Conservation (phyloP, 2,329 filamentous ascomycete genomes). For the Penicillium sp. region DNA sequence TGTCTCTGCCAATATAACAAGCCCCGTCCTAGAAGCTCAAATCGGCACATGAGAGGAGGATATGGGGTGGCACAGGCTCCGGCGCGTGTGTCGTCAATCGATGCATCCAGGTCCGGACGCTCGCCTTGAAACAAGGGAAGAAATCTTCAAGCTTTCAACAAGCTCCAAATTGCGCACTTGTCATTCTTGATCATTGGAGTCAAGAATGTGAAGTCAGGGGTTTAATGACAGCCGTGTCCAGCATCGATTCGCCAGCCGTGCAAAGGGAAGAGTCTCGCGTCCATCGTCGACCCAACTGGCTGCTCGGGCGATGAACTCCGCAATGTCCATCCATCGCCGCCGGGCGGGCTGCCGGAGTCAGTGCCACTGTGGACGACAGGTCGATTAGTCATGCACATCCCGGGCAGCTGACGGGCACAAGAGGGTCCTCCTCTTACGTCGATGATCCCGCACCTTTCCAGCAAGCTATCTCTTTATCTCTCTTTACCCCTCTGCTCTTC, state of each 20-base stretch:
- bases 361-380: background rate
- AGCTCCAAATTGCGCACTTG: background rate
- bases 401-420: too few relatives aligned
- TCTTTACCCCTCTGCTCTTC: slow-evolving; percentile 13
- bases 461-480: slow-evolving; percentile 6
- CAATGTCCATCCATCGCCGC: background rate
- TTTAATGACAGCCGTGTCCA: too few relatives aligned
- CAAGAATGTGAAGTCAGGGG: too few relatives aligned
- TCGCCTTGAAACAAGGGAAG: background rate
- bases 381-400: slow-evolving; percentile 15
- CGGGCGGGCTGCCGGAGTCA: too few relatives aligned
- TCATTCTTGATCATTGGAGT: background rate
- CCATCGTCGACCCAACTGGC: too few relatives aligned
- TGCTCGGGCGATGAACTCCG: background rate
- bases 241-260: too few relatives aligned
- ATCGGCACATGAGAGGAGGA: slow-evolving; percentile 40
- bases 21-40: slow-evolving; percentile 40
- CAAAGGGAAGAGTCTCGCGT: too few relatives aligned
- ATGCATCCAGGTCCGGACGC: background rate
- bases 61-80: background rate
- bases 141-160: background rate
- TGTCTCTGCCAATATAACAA: slow-evolving; percentile 39
- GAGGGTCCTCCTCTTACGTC: slow-evolving; percentile 22
- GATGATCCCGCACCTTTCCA: slow-evolving; percentile 8
- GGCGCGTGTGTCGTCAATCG: background rate